Evolutionary conservation across 441 rosid genomes (phyloP), one percentile per base, ranked within the genome.

Genomic region (Flueggea neowawraea): DNA sequence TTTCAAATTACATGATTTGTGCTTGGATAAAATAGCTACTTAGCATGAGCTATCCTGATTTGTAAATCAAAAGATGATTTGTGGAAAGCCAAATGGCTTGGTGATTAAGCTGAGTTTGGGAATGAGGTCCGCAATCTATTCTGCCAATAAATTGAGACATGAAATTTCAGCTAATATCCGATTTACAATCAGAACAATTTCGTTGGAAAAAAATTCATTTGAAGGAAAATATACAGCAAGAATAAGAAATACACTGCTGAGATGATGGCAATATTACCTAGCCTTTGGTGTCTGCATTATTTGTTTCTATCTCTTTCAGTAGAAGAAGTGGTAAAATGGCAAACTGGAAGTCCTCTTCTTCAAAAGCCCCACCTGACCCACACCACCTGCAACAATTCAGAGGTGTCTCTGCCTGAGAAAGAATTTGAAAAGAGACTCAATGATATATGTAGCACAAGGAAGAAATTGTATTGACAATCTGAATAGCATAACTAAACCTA

Each of bases 211-310:
- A 36, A 36, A 36, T 36, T 36, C 41, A 36, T 16, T 54, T 22
- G 16, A 33, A 41, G 44, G 47, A 6, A 31, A 50, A 13, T 4
- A 44, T 41, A 43, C 14, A 13, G 58, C 43, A 13, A 31, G 32
- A 55, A 31, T 28, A 14, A 55, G 57, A 12, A 12, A 9, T 7
- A 41, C 44, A 57, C n/a, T 31, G 41, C 17, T 13, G 47, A 36
- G 58, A 63, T n/a, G 41, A 36, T 36, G 41, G 41, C 41, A 64
- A 73, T 22, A 79, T 73, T 68, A 89, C 98, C 89, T 85, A 56
- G 80, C 78, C 82, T 91, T 91, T 56, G 96, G 88, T 44, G 96
- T 85, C 90, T 94, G 98, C 96, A 94, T 91, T 54, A 57, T 73
- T 57, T 65, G 12, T 74, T 78, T 58, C 54, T 51, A 69, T 65